Base-by-base conservation (phyloP, 805 yeast species). In the Cyberlindnera euphorbiae region DNA sequence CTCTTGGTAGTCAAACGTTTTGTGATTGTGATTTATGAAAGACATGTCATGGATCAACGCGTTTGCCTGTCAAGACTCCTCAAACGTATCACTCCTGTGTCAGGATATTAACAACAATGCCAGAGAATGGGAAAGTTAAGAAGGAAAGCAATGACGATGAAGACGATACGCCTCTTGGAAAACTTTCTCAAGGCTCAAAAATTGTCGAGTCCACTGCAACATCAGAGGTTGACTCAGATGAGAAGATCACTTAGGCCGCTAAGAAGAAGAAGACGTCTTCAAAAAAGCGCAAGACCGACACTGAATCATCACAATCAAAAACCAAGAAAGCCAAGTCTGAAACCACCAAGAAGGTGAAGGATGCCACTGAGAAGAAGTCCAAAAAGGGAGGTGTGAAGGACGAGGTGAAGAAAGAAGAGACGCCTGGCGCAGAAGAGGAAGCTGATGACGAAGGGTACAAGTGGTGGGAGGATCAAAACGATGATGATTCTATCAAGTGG, bases 401-500 rank as follows among this genome's bases (percentile, higher is more conserved):
- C 6, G 34, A 37, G 15, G 13, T 11, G 11, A 35, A 27, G 26
- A 30, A 33, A 14, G 33, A 33, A 17, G 33, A 31, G 17, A 38
- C 26, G 16, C 29, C 44, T 2, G 56, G 47, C 11, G 58, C 55
- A 8, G 68, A 61, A 2, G 72, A 62, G 6, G 75, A 67, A 14
- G 79, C 72, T 13, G 78, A 72, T n/a, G 79, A 72, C 3, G 85
- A 71, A 2, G 66, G 62, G n/a, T 79, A 75, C 55, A 80, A 78
- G 59, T 79, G 95, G 94, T 87, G 95, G 93, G 90, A 85, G 55
- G 77, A 75, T 28, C 76, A 75, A 30, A 58, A 63, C 24, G 82
- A 77, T 22, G 83, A 84, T 52, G 90, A 82, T 22, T 75, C 80
- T 28, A 69, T 79, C 36, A 86, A 87, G 55, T 90, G 98, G 98